Conservation (phyloP, 225 moss, liverwort and hornwort genomes). For the Bryoerythrophyllum caledonicum region DNA sequence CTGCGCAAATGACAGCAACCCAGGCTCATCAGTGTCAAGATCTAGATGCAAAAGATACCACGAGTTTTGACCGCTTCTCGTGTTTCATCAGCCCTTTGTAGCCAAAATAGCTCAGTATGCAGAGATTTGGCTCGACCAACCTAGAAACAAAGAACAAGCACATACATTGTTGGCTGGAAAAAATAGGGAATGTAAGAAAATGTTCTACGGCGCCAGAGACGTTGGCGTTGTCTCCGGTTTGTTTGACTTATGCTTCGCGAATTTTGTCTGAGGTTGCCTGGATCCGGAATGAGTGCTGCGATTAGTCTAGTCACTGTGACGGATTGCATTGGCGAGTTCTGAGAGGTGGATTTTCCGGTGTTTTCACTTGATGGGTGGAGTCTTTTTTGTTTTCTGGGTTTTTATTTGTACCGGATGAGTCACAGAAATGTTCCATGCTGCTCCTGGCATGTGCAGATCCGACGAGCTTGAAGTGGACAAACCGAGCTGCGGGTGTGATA, state of each 20-base stretch:
- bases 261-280: not conserved
- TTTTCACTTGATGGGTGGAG: not conserved
- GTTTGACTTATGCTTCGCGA: no score
- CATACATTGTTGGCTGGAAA: not conserved
- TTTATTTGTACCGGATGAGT: not conserved
- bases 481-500: conserved; percentile 25
- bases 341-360: not conserved
- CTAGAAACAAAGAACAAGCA: not conserved
- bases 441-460: conserved; percentile 25
- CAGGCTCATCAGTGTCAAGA: no score
- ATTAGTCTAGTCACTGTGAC: not conserved
- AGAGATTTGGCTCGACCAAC: not conserved
- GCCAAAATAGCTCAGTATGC: no score
- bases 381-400: not conserved
- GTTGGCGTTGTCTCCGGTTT: no score
- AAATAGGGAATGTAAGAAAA: not conserved
- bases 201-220: no score
- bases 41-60: no score
- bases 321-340: not conserved
- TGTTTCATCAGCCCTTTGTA: no score
- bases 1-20: conserved; percentile 23
- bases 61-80: no score
- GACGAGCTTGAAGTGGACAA: conserved; percentile 31
- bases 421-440: no score
- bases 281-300: not conserved